Percentiles rank a stretch among this genome's conserved stretches.
Conservation (phyloP, 495 filamentous ascomycete genomes). For the Penicillium fimorum region DNA sequence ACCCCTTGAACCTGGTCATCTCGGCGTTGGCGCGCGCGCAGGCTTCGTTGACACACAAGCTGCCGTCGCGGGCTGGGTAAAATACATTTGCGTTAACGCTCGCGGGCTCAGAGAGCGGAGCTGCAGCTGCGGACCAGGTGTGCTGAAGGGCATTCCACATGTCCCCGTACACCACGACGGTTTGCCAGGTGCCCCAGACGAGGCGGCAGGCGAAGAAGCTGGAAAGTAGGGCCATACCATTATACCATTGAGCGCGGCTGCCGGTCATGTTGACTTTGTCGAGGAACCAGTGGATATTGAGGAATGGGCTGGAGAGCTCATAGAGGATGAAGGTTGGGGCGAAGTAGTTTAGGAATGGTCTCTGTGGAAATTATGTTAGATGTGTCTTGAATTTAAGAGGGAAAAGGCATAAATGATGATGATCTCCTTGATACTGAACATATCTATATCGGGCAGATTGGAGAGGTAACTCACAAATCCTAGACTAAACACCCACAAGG, state of each 20-base stretch:
- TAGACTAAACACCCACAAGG: conserved; percentile 80
- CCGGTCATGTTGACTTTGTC: conserved; percentile 97
- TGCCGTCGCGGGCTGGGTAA: conserved; percentile 28
- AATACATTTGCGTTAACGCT: conserved; percentile 41
- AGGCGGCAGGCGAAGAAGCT: conserved; percentile 89
- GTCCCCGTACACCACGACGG: conserved; percentile 72
- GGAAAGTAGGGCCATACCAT: conserved; percentile 62
- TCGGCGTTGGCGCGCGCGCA: conserved; percentile 42
- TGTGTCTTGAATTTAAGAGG: neutral
- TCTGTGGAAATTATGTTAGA: conserved; percentile 44
- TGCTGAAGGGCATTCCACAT: conserved; percentile 65
- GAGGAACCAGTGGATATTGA: conserved; percentile 99
- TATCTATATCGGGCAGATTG: conserved; percentile 4
- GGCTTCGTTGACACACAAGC: conserved; percentile 34
- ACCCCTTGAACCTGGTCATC: conserved; percentile 52
- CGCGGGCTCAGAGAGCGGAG: conserved; percentile 27
- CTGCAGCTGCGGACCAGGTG: conserved; percentile 34
- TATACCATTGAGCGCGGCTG: conserved; percentile 75
- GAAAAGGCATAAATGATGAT: neutral
- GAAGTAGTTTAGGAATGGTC: conserved; percentile 94
- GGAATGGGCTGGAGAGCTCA: conserved; percentile 90
- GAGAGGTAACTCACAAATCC: conserved; percentile 76
- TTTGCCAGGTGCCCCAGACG: conserved; percentile 87
- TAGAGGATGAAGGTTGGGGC: conserved; percentile 91
- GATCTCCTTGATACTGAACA: neutral